Percentiles rank a stretch among this genome's conserved stretches.
phyloP scores from a whole-genome alignment of 164 flowering plant genomes.

The Cinnamomum chago region DNA sequence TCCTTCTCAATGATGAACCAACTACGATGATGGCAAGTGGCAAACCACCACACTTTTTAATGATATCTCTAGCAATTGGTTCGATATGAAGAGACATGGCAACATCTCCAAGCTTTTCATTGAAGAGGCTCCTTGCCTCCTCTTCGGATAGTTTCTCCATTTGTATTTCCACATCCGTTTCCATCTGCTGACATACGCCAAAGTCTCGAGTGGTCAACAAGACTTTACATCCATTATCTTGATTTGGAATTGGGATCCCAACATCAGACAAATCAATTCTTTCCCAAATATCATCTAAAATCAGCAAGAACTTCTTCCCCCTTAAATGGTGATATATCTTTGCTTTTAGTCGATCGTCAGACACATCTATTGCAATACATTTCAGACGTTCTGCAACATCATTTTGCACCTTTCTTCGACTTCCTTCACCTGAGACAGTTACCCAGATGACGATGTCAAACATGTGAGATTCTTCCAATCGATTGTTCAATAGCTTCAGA shows the following conservation, averaged over 20 bases:
- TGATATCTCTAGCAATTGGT: background rate
- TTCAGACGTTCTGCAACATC: background rate
- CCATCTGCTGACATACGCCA: constrained; percentile 9
- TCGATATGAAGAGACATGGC: background rate
- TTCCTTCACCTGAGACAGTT: constrained; percentile 1
- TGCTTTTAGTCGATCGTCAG: background rate
- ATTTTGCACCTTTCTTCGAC: background rate
- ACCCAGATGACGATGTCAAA: constrained; percentile 3
- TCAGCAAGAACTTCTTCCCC: constrained; percentile 8
- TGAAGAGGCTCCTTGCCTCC: constrained; percentile 11
- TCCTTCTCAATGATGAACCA: constrained; percentile 9
- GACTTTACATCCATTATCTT: constrained; percentile 4
- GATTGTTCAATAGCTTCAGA: constrained; percentile 8
- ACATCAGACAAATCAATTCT: background rate
- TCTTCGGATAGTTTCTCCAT: constrained; percentile 9
- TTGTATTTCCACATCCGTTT: background rate
- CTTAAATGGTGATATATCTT: background rate
- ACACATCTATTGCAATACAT: background rate
- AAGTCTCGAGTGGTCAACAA: constrained; percentile 6
- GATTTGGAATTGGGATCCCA: constrained; percentile 2
- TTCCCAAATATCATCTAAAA: constrained; percentile 12
- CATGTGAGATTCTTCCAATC: background rate
- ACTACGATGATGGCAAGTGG: constrained; percentile 11
- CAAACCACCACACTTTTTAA: constrained; percentile 8
- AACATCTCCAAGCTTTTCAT: background rate